Conservation (phyloP, 192 early-diverging fungal genomes). For the Diversispora epigaea region DNA sequence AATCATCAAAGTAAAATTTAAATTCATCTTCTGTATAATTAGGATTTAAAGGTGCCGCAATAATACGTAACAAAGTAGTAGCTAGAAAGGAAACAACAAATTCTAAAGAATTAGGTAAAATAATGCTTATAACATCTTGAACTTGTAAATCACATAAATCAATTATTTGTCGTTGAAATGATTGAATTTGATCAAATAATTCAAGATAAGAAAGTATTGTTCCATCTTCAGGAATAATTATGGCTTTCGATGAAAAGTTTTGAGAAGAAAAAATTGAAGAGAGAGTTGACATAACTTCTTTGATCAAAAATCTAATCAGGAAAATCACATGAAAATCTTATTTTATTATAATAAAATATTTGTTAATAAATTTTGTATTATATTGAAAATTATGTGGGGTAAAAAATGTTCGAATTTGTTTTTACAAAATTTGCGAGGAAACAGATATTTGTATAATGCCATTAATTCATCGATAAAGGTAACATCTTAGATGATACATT, state of each 20-base stretch:
- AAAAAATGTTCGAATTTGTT: neutral
- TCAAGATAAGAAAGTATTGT: constrained; percentile 33
- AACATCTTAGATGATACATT: neutral
- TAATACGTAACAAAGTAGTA: constrained; percentile 55
- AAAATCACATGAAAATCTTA: too few species aligned
- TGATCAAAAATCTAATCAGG: too few species aligned
- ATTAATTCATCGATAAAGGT: neutral
- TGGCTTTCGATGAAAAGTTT: constrained; percentile 29
- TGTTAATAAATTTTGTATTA: too few species aligned
- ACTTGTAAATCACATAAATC: constrained; percentile 9
- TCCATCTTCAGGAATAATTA: constrained; percentile 41
- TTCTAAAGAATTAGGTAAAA: constrained; percentile 68
- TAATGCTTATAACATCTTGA: constrained; percentile 47
- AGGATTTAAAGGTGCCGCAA: constrained; percentile 74
- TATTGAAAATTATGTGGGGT: neutral
- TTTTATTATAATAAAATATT: too few species aligned
- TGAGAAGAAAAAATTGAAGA: constrained; percentile 35
- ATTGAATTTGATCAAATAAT: constrained; percentile 30
- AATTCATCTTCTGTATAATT: constrained; percentile 68
- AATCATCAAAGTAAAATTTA: constrained; percentile 73
- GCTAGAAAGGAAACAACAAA: constrained; percentile 70
- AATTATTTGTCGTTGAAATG: constrained; percentile 36
- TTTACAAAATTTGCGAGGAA: neutral
- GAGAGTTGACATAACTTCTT: constrained; percentile 30
- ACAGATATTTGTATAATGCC: neutral